Evolutionary conservation across 2,329 filamentous ascomycete species (phyloP).

Genomic region (Metarhizium humberi): DNA sequence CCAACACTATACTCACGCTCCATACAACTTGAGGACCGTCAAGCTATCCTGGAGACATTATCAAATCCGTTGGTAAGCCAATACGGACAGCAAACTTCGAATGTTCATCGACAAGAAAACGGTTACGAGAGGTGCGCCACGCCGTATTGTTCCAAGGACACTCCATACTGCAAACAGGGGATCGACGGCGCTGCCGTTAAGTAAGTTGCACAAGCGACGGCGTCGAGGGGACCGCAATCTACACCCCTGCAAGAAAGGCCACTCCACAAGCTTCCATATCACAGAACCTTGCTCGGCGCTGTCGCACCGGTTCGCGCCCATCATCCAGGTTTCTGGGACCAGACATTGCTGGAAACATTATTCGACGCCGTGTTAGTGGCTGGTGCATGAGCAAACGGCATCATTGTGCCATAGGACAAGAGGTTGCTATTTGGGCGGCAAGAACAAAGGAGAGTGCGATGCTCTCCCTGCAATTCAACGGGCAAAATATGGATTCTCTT

Average conservation of each 20-base stretch:
- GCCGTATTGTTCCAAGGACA: background rate
- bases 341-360: background rate
- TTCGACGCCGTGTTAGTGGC: background rate
- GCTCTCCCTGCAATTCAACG: background rate
- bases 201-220: background rate
- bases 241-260: background rate
- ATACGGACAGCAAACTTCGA: too few relatives aligned
- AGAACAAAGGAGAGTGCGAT: too few relatives aligned
- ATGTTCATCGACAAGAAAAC: background rate
- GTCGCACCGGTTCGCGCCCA: conserved; percentile 1
- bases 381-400: too few relatives aligned
- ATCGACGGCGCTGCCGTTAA: background rate
- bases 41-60: background rate
- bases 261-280: background rate
- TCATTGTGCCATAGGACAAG: too few relatives aligned
- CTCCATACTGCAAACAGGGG: background rate
- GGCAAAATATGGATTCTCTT: background rate
- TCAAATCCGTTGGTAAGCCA: background rate
- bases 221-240: background rate
- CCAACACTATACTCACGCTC: background rate
- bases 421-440: too few relatives aligned
- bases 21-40: background rate
- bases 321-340: conserved; percentile 6
- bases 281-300: background rate
- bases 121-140: background rate